Conservation (phyloP, 352 stramenopile species). For the Pythium scleroteichum region DNA sequence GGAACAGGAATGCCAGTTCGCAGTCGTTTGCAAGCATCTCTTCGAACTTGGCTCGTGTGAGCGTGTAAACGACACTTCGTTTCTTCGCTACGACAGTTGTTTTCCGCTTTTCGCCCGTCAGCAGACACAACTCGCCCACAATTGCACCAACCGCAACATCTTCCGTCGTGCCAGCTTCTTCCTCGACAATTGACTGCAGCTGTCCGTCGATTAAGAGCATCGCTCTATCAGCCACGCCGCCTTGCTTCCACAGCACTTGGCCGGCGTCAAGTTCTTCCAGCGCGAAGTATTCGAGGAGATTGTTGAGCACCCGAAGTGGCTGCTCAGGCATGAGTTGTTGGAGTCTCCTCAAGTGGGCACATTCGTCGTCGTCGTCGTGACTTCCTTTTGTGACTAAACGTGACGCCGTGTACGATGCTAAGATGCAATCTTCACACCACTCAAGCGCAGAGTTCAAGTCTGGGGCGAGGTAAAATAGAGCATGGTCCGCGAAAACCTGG, state of each 20-base stretch:
- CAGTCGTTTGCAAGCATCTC: conserved; percentile 69
- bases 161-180: conserved; percentile 79
- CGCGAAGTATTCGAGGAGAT: conserved; percentile 73
- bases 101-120: conserved; percentile 81
- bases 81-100: conserved; percentile 66
- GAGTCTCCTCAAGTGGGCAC: conserved; percentile 50
- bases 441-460: conserved; percentile 72
- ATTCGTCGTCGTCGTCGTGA: conserved; percentile 47
- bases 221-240: conserved; percentile 47
- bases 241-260: conserved; percentile 70
- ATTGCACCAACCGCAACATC: conserved; percentile 67
- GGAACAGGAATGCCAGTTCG: conserved; percentile 71
- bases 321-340: conserved; percentile 73
- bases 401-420: conserved; percentile 37
- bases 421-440: conserved; percentile 74
- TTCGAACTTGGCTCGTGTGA: conserved; percentile 53
- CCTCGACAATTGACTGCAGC: conserved; percentile 71
- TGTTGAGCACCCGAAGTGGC: conserved; percentile 57
- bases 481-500: conserved; percentile 50
- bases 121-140: conserved; percentile 76
- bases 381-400: conserved; percentile 21
- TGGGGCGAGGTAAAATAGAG: conserved; percentile 50
- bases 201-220: conserved; percentile 66
- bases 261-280: conserved; percentile 62
- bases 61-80: conserved; percentile 68